These are phyloP conservation scores for Quercus mongolica DNA, from an alignment of 306 rosid species.

Conservation along the genomic window DNA sequence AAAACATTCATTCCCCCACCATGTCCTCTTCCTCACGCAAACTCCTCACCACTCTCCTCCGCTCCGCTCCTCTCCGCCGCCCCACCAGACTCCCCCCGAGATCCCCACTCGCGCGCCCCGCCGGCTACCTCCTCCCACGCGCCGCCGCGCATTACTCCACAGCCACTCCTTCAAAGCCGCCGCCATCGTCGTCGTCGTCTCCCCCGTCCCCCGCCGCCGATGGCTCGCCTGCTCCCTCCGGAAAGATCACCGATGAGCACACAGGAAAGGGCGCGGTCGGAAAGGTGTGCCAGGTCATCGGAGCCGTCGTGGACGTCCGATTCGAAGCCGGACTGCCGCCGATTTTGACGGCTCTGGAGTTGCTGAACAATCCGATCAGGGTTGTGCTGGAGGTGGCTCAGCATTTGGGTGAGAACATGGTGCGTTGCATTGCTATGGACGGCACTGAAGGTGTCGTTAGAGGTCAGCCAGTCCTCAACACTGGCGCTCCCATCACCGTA, in stretches of 20 bases:
- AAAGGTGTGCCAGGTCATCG: slow-evolving; percentile 93
- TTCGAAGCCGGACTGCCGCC: slow-evolving; percentile 87
- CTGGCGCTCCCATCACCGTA: slow-evolving; percentile 96
- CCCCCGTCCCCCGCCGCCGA: slow-evolving; percentile 19
- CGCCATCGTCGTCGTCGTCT: not conserved
- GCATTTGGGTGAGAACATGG: slow-evolving; percentile 92
- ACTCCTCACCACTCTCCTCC: not conserved
- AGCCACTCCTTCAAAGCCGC: slow-evolving; percentile 49
- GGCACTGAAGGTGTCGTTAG: slow-evolving; percentile 91
- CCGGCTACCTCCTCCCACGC: slow-evolving; percentile 61
- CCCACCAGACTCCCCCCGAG: not conserved
- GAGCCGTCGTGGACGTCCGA: slow-evolving; percentile 93
- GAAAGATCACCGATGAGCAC: slow-evolving; percentile 77
- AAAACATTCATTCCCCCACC: too few relatives aligned
- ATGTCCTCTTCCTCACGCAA: slow-evolving; percentile 4
- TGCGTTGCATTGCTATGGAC: slow-evolving; percentile 94
- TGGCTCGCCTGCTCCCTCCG: not conserved
- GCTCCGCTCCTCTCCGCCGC: not conserved
- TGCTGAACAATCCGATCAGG: slow-evolving; percentile 35
- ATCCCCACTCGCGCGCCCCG: not conserved
- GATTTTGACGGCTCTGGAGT: slow-evolving; percentile 82
- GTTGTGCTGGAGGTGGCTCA: slow-evolving; percentile 93
- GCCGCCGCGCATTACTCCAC: slow-evolving; percentile 69
- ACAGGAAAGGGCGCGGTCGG: slow-evolving; percentile 89
- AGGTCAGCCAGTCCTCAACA: slow-evolving; percentile 87